Evolutionary conservation across 1,284 basidiomycete species (phyloP), one percentile per base, ranked within the genome.

Genomic region (Trichosporon ovoides): DNA sequence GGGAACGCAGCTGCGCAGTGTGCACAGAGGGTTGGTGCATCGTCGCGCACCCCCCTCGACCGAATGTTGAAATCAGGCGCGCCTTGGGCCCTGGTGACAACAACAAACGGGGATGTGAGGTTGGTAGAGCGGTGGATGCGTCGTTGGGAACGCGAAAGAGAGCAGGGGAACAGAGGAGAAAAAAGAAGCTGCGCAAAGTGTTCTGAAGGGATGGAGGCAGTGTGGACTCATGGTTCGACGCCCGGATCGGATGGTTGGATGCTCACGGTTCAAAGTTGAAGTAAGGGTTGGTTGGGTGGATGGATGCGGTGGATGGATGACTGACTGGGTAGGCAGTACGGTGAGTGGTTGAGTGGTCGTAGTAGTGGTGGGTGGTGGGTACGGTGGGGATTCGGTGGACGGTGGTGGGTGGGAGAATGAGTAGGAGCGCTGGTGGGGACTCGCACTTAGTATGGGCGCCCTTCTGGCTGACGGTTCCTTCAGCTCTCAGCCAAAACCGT

Each of bases 221-320:
- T 12, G 11, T 9, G 38, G 13, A 14, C 13, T 3, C 20, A 24
- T 5, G 2, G 38, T 18, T 19, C 49, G 36, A 3, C 46, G 38
- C 37, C 51, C 14, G 50, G 59, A 16, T 14, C 22, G 34, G 37
- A 19, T 46, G 33, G 28, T 48, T 6, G 6, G 55, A 46, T 46
- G 40, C 40, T 46, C 40, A 46, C 40, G 40, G 40, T 46, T 13
- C 19, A 46, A 24, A 40, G 38, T 16, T 40, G 19, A 22, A 20
- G 40, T 46, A 46, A 46, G 40, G 40, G 40, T 46, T 46, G 43
- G 48, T 43, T n/a, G n/a, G n/a, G n/a, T n/a, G n/a, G n/a, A n/a
- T n/a, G n/a, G n/a, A n/a, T n/a, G n/a, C n/a, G 55, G 51, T 55
- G 24, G 46, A 19, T 55, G 60, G 31, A 18, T 40, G 53, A 52